Evolutionary conservation across 2,329 filamentous ascomycete species (phyloP), one percentile per base, ranked within the genome.

Genomic region (Pseudocercospora musae): DNA sequence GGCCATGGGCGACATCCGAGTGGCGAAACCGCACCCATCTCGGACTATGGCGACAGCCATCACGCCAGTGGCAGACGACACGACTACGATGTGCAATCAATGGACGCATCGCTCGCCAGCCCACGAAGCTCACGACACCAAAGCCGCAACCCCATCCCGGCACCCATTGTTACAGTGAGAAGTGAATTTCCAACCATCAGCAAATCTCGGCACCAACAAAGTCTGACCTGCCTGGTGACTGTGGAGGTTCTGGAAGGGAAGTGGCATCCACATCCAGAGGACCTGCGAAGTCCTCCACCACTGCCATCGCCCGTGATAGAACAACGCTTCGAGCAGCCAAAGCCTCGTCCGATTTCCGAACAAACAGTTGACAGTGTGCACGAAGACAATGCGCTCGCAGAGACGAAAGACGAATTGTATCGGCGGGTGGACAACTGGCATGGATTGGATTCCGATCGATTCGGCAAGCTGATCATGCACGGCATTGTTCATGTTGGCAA

Each of bases 401-500:
- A 94, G 67, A 90, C 95, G 73, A 96, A 93, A 0, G 91, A 97
- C 72, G 91, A 88, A 66, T 79, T 99, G 62, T 87, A 91, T 62
- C 86, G 81, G 50, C 88, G 93, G n/a, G 95, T 99, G 10, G 95
- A 99, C 71, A 97, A 98, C 70, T 99, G 95, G 95, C 95, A 99
- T 75, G 94, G 95, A 0, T 82, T 99, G 20, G 94, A 98, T 73
- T 97, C 97, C 72, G 86, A 87, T 72, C 90, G 90, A 67, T 99
- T 99, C 74, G 95, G 95, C 66, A 96, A 95, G 74, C 83, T 99
- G 68, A 87, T 93, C 31, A 81, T 98, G 31, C 93, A 96, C 72
- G 94, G 92, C 27, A 93, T 89, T 2, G 86, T 99, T 61, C 88
- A 91, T 58, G 95, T 99, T 21, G 95, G 95, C 70, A 99, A 99